phyloP scores from a whole-genome alignment of 352 stramenopile genomes.

The Globisporangium acanthophoron region DNA sequence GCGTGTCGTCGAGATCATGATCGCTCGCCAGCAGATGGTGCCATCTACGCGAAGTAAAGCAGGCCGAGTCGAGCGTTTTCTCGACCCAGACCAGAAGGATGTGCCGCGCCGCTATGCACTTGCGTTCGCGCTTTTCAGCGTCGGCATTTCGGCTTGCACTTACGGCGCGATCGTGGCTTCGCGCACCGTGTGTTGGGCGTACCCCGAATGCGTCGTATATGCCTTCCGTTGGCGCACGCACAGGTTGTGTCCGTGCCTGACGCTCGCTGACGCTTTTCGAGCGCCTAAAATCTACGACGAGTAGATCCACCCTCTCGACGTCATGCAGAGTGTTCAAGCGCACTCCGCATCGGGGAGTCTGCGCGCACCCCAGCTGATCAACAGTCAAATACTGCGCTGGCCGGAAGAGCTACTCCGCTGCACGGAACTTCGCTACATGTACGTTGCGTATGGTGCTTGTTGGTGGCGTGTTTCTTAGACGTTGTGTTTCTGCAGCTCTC shows the following conservation, averaged over 20 bases:
- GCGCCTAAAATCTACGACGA: constrained; percentile 28
- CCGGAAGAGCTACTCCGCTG: constrained; percentile 28
- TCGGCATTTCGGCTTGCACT: constrained; percentile 6
- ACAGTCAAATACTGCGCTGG: constrained; percentile 16
- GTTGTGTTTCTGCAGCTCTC: constrained; percentile 6
- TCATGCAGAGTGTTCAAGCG: constrained; percentile 15
- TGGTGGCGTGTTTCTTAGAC: not conserved
- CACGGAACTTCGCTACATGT: constrained; percentile 32
- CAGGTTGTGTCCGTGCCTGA: constrained; percentile 24
- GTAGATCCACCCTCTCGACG: constrained; percentile 25
- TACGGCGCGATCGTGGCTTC: constrained; percentile 12
- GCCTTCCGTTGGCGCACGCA: constrained; percentile 16
- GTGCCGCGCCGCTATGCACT: constrained; percentile 2
- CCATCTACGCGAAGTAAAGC: not conserved
- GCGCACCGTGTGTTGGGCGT: constrained; percentile 5
- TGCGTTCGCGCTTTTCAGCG: constrained; percentile 15
- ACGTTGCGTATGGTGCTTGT: not conserved
- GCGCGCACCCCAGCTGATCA: constrained; percentile 29
- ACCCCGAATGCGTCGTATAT: constrained; percentile 23
- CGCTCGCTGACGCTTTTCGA: constrained; percentile 23
- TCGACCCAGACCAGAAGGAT: not conserved
- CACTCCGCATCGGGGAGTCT: constrained; percentile 21
- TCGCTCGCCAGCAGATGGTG: not conserved
- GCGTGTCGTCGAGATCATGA: constrained; percentile 24
- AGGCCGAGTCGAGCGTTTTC: not conserved